Evolutionary conservation across 2,329 filamentous ascomycete genomes (phyloP).

Genomic region (Apiospora marii): DNA sequence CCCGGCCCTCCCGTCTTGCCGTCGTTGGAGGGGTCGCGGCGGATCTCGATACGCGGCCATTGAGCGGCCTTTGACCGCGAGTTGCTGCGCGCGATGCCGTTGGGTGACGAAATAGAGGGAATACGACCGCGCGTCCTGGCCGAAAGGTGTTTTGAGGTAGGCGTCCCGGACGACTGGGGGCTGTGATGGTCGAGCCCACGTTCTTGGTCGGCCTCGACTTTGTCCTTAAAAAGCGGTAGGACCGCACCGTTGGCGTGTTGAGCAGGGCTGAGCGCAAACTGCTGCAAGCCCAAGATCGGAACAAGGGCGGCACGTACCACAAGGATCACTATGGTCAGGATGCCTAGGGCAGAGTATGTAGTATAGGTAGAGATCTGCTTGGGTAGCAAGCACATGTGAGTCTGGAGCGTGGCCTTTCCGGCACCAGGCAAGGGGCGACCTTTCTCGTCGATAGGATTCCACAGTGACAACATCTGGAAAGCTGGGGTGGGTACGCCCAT

Average conservation of each 20-base stretch:
- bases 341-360: conserved; percentile 73
- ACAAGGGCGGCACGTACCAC: conserved; percentile 64
- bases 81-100: conserved; percentile 35
- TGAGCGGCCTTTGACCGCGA: conserved; percentile 26
- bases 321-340: conserved; percentile 59
- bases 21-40: conserved; percentile 53
- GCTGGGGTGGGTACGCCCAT: conserved; percentile 93
- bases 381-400: conserved; percentile 88
- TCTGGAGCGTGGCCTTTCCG: conserved; percentile 74
- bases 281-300: conserved; percentile 59
- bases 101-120: conserved; percentile 34
- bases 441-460: conserved; percentile 81
- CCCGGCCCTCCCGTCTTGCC: conserved; percentile 40
- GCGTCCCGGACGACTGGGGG: conserved; percentile 43
- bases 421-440: conserved; percentile 56
- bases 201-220: conserved; percentile 54
- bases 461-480: conserved; percentile 87
- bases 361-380: conserved; percentile 88
- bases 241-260: conserved; percentile 36
- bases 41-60: conserved; percentile 60
- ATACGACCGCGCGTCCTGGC: conserved; percentile 39
- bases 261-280: conserved; percentile 56
- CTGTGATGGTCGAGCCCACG: conserved; percentile 31
- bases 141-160: conserved; percentile 45
- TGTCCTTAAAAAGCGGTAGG: conserved; percentile 61